Evolutionary conservation across 2,329 filamentous ascomycete species (phyloP).

Genomic region (Thyridium curvatum): DNA sequence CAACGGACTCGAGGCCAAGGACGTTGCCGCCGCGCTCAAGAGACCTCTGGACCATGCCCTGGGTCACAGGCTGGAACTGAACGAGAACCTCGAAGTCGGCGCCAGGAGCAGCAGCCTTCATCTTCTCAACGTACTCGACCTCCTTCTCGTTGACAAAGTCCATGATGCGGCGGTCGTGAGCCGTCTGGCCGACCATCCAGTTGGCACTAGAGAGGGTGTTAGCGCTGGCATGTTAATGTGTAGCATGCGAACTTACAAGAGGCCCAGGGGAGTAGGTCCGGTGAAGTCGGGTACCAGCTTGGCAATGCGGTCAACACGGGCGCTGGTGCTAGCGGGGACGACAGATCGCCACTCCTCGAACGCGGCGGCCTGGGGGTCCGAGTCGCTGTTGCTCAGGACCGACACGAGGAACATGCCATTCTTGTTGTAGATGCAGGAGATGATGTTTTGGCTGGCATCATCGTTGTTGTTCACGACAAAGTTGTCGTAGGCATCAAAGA

Average conservation of each 20-base stretch:
- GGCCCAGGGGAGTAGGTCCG: too few relatives aligned
- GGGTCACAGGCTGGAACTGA: constrained; percentile 29
- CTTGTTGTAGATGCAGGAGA: constrained; percentile 11
- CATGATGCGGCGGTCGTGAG: constrained; percentile 26
- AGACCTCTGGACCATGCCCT: constrained; percentile 17
- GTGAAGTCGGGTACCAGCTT: too few relatives aligned
- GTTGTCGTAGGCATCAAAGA: constrained; percentile 8
- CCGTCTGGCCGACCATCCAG: too few relatives aligned
- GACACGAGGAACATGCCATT: constrained; percentile 8
- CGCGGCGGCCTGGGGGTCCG: constrained; percentile 8
- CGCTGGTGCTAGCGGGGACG: constrained; percentile 10
- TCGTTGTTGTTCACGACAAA: constrained; percentile 10
- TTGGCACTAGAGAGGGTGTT: too few relatives aligned
- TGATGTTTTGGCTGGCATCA: constrained; percentile 10
- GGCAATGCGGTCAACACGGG: too few relatives aligned
- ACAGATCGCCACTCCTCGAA: constrained; percentile 13
- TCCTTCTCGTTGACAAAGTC: constrained; percentile 22
- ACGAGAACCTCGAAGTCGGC: constrained; percentile 23
- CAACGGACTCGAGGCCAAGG: constrained; percentile 23
- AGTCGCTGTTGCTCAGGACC: constrained; percentile 10
- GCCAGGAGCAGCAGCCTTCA: constrained; percentile 12
- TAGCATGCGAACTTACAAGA: too few relatives aligned
- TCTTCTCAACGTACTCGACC: constrained; percentile 15
- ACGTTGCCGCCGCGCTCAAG: constrained; percentile 30
- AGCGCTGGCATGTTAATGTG: constrained; percentile 24